Conservation (phyloP, 345 rosid species). For the Heritiera fomes region DNA sequence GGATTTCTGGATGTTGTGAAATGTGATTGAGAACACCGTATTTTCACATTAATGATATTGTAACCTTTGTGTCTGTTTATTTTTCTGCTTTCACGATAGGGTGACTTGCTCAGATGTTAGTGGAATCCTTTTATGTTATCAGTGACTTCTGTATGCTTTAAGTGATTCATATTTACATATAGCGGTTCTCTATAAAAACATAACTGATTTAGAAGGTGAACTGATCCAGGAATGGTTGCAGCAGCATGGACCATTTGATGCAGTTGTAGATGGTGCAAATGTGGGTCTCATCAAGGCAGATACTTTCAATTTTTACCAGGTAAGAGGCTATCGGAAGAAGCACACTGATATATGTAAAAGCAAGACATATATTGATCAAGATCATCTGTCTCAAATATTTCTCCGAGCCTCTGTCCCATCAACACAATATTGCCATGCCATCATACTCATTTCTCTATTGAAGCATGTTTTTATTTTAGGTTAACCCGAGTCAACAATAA, state of each 20-base stretch:
- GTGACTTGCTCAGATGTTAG: background rate
- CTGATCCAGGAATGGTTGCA: conserved; percentile 74
- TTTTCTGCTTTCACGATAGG: background rate
- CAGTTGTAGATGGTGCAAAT: conserved; percentile 91
- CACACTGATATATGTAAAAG: conserved; percentile 10
- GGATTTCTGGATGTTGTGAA: background rate
- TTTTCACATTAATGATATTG: background rate
- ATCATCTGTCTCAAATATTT: conserved; percentile 3
- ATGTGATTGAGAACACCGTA: background rate
- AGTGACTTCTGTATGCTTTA: conserved; percentile 17
- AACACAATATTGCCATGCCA: background rate
- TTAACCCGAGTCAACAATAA: no score
- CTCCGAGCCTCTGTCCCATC: background rate
- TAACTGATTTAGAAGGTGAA: conserved; percentile 31
- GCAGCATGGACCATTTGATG: conserved; percentile 91
- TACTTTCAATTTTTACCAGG: conserved; percentile 67
- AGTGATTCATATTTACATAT: conserved; percentile 15
- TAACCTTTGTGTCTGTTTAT: background rate
- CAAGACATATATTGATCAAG: background rate
- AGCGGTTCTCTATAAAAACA: conserved; percentile 19
- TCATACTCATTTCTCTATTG: background rate
- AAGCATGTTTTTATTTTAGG: background rate
- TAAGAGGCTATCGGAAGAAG: conserved; percentile 23
- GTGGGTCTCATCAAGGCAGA: conserved; percentile 58
- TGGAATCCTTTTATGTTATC: background rate